These are phyloP conservation scores for Nemania abortiva DNA, from an alignment of 2,329 filamentous ascomycete genomes.

Conservation along the genomic window DNA sequence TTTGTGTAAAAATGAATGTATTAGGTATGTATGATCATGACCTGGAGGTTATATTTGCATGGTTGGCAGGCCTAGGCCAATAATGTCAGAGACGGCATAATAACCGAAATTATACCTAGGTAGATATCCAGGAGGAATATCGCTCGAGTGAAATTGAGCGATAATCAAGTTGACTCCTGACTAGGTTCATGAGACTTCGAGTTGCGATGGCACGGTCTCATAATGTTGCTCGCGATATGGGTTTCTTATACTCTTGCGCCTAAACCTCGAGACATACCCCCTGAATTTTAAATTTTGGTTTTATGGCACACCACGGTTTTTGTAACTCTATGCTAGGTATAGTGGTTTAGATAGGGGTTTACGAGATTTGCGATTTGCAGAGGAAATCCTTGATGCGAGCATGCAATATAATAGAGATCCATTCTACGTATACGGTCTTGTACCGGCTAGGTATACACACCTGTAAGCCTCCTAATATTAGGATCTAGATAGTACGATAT, in stretches of 20 bases:
- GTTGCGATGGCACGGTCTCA: not conserved
- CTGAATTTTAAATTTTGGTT: not conserved
- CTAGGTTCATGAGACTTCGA: not conserved
- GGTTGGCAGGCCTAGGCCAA: slow-evolving; percentile 12
- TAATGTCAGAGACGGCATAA: slow-evolving; percentile 5
- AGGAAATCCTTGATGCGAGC: too few species aligned
- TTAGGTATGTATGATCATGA: slow-evolving; percentile 5
- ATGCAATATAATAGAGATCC: too few species aligned
- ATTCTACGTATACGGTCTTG: too few species aligned
- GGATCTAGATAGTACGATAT: not conserved
- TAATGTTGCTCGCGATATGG: not conserved
- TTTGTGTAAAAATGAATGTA: not conserved
- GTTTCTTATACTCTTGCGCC: not conserved
- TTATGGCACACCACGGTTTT: not conserved
- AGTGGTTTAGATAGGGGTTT: not conserved
- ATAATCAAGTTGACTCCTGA: slow-evolving; percentile 4
- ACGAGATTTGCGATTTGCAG: too few species aligned
- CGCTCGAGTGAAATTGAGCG: not conserved
- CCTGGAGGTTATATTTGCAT: slow-evolving; percentile 4
- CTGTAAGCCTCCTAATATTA: not conserved
- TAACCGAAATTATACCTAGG: slow-evolving; percentile 31
- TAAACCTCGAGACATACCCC: slow-evolving; percentile 2
- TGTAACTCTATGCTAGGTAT: too few species aligned
- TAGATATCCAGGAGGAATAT: slow-evolving; percentile 9
- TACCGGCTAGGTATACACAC: not conserved